Evolutionary conservation across 768 basidiomycete species (phyloP), one percentile per base, ranked within the genome.

Genomic region (Kwoniella dendrophila): DNA sequence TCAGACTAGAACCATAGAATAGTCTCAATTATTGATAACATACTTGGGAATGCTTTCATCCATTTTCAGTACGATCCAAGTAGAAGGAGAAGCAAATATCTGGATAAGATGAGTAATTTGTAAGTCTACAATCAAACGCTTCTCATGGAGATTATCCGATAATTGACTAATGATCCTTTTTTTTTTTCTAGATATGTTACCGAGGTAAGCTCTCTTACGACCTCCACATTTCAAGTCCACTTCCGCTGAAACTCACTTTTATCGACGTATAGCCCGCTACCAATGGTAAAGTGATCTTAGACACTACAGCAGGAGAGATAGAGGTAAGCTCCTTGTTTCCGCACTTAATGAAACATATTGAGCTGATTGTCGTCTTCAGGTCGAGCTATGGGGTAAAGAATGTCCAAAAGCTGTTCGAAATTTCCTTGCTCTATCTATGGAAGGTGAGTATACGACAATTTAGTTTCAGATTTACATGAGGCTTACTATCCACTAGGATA

Each of bases 381-480:
- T 96, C 26, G 93, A 96, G 73, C 82, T 95, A 54, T 97, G 92
- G 92, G 86, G 92, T 16, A 95, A 91, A 87, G 95, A 98, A 87
- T 87, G 91, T 22, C 96, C 96, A 0, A 92, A 90, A 83, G 83
- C 96, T 79, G 94, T 91, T 76, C 85, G 94, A 48, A 94, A 94
- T 80, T 92, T 93, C 79, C 82, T 95, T 41, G 86, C 89, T 16
- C 83, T 95, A 48, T 87, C 90, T 1, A 88, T 94, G 85, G 90
- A 94, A 83, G 92, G 91, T 90, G 76, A 71, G 87, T 83, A 43
- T 20, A 62, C 63, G 26, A 41, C 49, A 8, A 3, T 11, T 33
- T 20, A n/a, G 47, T 30, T 4, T 11, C n/a, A 33, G 14, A 18
- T 12, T 24, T 56, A 5, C 26, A 29, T 26, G 59, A 32, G n/a